Evolutionary conservation across 2,329 filamentous ascomycete species (phyloP), one percentile per base, ranked within the genome.

Genomic region (Diaporthe vexans): DNA sequence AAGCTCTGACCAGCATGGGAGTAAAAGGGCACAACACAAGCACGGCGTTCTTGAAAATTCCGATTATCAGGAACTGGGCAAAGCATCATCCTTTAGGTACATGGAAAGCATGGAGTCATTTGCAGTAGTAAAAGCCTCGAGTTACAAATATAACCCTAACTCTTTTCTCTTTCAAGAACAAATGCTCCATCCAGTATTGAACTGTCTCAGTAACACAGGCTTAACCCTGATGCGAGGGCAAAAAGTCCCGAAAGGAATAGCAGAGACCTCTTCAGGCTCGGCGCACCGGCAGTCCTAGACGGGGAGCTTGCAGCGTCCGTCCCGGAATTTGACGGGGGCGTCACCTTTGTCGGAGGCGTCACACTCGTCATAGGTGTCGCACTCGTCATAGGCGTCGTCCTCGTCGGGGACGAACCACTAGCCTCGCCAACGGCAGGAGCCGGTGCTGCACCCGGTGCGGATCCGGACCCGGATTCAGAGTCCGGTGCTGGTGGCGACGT

Each of bases 251-350:
- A 72, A 5, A 75, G 10, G 15, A 69, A 17, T 17, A 57, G 40
- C 57, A 73, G 5, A 33, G 56, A 37, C 15, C 48, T 52, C 73
- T 67, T 70, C 24, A 58, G 52, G 21, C 35, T 63, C 9, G 65
- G 56, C 21, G 74, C 74, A 71, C 33, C 71, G 17, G 61, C 71
- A 21, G 63, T 65, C 40, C 37, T 58, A 52, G 46, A 58, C 5
- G 40, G 56, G 21, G 29, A 56, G 33, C 48, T 57, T 13, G 74
- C 37, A 24, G 52, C 69, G 13, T 54, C 69, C n/a, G 56, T 61
- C 3, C 35, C 56, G n/a, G 56, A 26, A n/a, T 54, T 29, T n/a
- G 56, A 71, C 46, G n/a, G 29, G 26, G 46, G 56, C 46, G 3
- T 24, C 9, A 17, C 13, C n/a, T 9, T 21, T 17, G 56, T 71